Percentiles rank a stretch among this genome's conserved stretches.
These are phyloP conservation scores for Linnemannia schmuckeri DNA, from an alignment of 192 early-diverging fungal species.

Conservation along the genomic window DNA sequence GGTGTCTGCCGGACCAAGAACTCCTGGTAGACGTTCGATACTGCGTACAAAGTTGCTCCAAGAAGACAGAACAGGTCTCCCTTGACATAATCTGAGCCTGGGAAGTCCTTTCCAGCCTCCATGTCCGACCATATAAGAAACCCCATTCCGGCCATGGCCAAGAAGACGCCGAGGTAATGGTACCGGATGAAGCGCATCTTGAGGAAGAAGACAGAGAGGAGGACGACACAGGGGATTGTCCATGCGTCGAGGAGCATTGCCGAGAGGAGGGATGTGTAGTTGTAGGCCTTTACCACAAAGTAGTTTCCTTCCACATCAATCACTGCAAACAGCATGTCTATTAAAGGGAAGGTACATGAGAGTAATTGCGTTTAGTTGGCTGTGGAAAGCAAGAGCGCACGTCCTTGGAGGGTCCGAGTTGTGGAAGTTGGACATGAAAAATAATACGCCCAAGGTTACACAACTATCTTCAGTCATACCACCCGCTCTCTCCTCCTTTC, in stretches of 20 bases:
- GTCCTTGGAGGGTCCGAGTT: neutral
- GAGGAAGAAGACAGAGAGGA: slow-evolving; percentile 75
- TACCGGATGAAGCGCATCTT: slow-evolving; percentile 71
- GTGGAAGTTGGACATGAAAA: neutral
- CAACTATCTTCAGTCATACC: neutral
- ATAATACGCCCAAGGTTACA: neutral
- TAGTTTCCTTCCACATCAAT: slow-evolving; percentile 88
- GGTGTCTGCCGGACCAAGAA: slow-evolving; percentile 77
- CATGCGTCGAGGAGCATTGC: slow-evolving; percentile 85
- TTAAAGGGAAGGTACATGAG: neutral
- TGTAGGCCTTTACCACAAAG: slow-evolving; percentile 83
- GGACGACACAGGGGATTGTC: slow-evolving; percentile 79
- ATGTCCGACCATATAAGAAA: slow-evolving; percentile 76
- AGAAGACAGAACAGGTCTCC: slow-evolving; percentile 82
- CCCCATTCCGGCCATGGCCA: slow-evolving; percentile 79
- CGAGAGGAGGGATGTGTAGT: slow-evolving; percentile 80
- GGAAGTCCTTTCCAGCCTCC: slow-evolving; percentile 67
- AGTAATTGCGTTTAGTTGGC: neutral
- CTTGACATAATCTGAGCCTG: slow-evolving; percentile 60
- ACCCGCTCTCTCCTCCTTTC: neutral
- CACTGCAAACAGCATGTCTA: slow-evolving; percentile 70
- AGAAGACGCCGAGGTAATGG: slow-evolving; percentile 77
- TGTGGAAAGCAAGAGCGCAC: neutral
- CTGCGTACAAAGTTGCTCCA: slow-evolving; percentile 80
- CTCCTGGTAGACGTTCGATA: slow-evolving; percentile 81